Evolutionary conservation across 2,329 filamentous ascomycete genomes (phyloP).

Genomic region (Epichloe sp.): DNA sequence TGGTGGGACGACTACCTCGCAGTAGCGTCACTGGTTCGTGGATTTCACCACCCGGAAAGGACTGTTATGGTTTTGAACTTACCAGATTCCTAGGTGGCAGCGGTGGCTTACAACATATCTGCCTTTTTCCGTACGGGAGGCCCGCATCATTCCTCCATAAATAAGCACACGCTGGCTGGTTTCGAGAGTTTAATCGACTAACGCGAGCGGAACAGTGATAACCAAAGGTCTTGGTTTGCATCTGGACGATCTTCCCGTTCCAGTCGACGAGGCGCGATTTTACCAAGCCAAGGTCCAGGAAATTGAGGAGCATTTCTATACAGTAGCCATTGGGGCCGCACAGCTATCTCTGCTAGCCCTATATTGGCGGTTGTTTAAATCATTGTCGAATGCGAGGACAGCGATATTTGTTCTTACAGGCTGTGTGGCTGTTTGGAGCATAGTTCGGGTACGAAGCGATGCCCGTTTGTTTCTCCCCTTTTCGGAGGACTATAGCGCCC

Average conservation of each 20-base stretch:
- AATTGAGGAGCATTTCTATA: constrained; percentile 8
- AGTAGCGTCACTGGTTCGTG: constrained; percentile 5
- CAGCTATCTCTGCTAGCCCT: constrained; percentile 6
- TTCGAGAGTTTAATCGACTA: not conserved
- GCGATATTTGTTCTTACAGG: constrained; percentile 1
- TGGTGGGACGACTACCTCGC: constrained; percentile 9
- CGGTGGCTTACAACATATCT: not conserved
- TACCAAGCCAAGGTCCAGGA: constrained; percentile 7
- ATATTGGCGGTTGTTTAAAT: constrained; percentile 7
- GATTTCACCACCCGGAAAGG: not conserved
- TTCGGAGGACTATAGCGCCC: too few species aligned
- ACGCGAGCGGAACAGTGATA: not conserved
- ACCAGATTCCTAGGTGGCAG: not conserved
- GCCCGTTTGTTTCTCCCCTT: too few species aligned
- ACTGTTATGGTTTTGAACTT: not conserved
- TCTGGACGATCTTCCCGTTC: constrained; percentile 4
- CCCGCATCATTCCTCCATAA: not conserved
- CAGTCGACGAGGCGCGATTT: constrained; percentile 4
- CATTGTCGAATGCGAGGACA: not conserved
- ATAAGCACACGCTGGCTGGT: not conserved
- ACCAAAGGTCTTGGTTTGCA: constrained; percentile 5
- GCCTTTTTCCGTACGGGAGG: not conserved
- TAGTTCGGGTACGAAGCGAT: not conserved
- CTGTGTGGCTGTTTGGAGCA: not conserved
- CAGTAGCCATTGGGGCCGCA: constrained; percentile 6